A percentile compares a stretch with the other conserved stretches of the same genome.
These are phyloP conservation scores for Sporormia fimetaria DNA, from an alignment of 495 filamentous ascomycete species.

Conservation along the genomic window DNA sequence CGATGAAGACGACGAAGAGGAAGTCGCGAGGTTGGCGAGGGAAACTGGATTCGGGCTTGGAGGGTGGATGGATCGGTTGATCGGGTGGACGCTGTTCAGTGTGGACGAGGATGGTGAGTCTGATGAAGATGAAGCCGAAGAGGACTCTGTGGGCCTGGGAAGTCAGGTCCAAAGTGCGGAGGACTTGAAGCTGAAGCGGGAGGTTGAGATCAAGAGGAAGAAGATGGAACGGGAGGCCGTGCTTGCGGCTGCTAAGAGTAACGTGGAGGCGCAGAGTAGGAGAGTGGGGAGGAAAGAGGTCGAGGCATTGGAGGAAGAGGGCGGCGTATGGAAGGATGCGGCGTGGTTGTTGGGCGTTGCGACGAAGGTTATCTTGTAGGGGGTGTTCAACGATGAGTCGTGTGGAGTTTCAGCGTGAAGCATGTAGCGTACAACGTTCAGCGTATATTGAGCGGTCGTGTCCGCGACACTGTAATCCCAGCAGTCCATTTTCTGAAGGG, in stretches of 20 bases:
- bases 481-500: no score
- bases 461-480: no score
- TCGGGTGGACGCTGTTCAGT: constrained; percentile 68
- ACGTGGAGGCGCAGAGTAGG: constrained; percentile 14
- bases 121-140: constrained; percentile 36
- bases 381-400: no score
- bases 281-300: constrained; percentile 28
- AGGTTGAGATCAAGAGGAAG: constrained; percentile 35
- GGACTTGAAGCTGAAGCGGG: constrained; percentile 27
- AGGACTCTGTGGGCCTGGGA: constrained; percentile 43
- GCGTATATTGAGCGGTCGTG: no score
- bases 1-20: constrained; percentile 40
- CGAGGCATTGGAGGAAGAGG: constrained; percentile 30
- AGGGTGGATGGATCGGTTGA: constrained; percentile 60
- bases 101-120: constrained; percentile 54
- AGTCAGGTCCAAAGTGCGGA: constrained; percentile 36
- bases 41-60: constrained; percentile 58
- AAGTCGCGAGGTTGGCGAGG: constrained; percentile 42
- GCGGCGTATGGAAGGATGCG: constrained; percentile 69
- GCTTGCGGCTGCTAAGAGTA: constrained; percentile 19
- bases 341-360: constrained; percentile 73
- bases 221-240: constrained; percentile 29
- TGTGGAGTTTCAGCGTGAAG: no score
- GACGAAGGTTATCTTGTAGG: constrained; percentile 53
- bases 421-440: no score